Percentiles rank a stretch among this genome's conserved stretches.
Evolutionary conservation across 805 yeast species (phyloP).

Genomic region (Saccharomyces cerevisiae): DNA sequence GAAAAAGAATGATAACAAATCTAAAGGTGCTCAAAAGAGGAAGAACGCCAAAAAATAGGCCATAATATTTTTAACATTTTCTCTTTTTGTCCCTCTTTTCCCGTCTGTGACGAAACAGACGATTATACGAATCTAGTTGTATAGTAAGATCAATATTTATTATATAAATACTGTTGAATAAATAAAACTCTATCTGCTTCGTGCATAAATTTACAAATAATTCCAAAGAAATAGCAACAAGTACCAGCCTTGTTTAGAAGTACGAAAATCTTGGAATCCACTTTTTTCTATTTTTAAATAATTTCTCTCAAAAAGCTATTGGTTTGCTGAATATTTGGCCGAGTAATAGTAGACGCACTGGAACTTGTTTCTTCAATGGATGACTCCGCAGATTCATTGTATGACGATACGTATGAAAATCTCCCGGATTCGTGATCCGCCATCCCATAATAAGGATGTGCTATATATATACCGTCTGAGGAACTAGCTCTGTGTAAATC

Average conservation of each 20-base stretch:
- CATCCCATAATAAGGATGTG: background rate
- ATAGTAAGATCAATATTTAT: background rate
- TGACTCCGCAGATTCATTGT: background rate
- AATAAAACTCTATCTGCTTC: background rate
- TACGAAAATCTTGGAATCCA: background rate
- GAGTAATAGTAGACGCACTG: background rate
- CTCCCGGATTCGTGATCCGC: background rate
- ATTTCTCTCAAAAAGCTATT: slow-evolving; percentile 2
- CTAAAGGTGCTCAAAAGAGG: background rate
- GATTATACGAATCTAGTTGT: background rate
- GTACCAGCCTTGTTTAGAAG: background rate
- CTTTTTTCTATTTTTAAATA: background rate
- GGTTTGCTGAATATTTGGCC: background rate
- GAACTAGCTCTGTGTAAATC: background rate
- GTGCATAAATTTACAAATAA: background rate
- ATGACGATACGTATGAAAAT: background rate
- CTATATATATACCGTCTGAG: background rate
- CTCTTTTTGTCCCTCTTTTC: background rate
- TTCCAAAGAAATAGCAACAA: background rate
- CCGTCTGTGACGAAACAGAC: background rate
- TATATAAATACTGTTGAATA: background rate
- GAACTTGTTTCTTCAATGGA: background rate
- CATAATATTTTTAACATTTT: background rate
- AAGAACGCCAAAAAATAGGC: background rate
- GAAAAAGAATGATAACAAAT: slow-evolving; percentile 7